phyloP scores from a whole-genome alignment of 1,284 basidiomycete species.

The Neolentinus lepideus region DNA sequence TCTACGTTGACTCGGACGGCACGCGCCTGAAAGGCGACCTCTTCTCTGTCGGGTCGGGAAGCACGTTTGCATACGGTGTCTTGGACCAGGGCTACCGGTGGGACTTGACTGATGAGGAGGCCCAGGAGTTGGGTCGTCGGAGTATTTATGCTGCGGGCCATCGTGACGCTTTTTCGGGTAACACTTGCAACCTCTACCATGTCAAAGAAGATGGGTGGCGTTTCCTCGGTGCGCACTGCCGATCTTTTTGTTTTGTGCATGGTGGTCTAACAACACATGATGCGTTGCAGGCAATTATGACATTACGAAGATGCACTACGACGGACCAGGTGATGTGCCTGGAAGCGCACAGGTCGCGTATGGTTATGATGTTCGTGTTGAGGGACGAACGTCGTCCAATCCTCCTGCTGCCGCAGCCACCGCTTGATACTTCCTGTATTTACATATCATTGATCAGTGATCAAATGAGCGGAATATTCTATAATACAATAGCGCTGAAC shows the following conservation, averaged over 20 bases:
- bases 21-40: constrained; percentile 93
- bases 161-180: constrained; percentile 97
- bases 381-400: constrained; percentile 17
- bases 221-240: constrained; percentile 66
- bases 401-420: constrained; percentile 1
- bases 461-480: too few species aligned
- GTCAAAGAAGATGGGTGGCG: constrained; percentile 93
- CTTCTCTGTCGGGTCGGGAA: constrained; percentile 98
- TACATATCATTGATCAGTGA: neutral
- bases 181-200: constrained; percentile 94
- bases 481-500: too few species aligned
- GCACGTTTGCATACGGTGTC: constrained; percentile 98
- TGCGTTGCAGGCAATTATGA: constrained; percentile 69
- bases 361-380: constrained; percentile 68
- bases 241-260: neutral
- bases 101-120: constrained; percentile 92
- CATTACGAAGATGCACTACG: constrained; percentile 73
- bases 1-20: constrained; percentile 98
- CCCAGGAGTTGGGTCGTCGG: constrained; percentile 89
- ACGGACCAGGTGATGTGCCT: constrained; percentile 64
- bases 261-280: neutral
- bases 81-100: constrained; percentile 95
- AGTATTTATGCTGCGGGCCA: constrained; percentile 98
- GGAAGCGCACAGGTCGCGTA: constrained; percentile 59
- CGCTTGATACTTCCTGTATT: neutral